Base-by-base conservation (phyloP, 2,329 filamentous ascomycete genomes). In the Claviceps maximensis region DNA sequence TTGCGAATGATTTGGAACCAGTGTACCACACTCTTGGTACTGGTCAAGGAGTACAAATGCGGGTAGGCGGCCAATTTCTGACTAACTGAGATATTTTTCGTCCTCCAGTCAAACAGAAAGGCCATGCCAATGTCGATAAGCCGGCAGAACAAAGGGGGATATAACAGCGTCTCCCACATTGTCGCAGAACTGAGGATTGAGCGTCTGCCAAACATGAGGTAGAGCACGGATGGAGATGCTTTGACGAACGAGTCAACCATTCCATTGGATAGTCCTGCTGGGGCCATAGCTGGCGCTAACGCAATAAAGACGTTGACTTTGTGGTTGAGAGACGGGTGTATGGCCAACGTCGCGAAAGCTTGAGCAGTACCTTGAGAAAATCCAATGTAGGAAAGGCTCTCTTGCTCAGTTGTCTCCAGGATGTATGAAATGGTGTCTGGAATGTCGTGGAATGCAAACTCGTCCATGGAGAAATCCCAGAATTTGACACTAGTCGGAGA, bases 1-100 rank as follows among this genome's bases (percentile, higher is more conserved):
- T 91, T 96, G 58, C 93, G 85, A 62, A 98, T 98, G 65, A 98
- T 96, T 66, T 98, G 93, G 67, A 98, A 98, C 93, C 93, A 98
- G 66, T 98, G 93, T 0, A 98, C 93, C 9, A 98, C 89, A 21
- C 85, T 90, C 70, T 98, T 98, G 54, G 89, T 95, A 66, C 88
- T 95, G 0, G 91, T 96, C 67, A 91, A 97, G 0, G 90, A 96
- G 72, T 95, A 98, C 0, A 98, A 73, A 71, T 98, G 93, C 10
- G 91, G 86, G 65, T 98, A 98, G 1, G 89, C 89, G 2, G 93
- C 93, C 19, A 98, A 79, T 65, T 98, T 98, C 68, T 98, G 93
- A 54, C 85, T 83, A 0, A 81, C 72, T 9, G 82, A 82, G 56
- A 98, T 96, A 66, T 97, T 98, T 54, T 75, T 74, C 4, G 85